Base-by-base conservation (phyloP, 2,329 filamentous ascomycete genomes). In the Aspergillus proliferans region DNA sequence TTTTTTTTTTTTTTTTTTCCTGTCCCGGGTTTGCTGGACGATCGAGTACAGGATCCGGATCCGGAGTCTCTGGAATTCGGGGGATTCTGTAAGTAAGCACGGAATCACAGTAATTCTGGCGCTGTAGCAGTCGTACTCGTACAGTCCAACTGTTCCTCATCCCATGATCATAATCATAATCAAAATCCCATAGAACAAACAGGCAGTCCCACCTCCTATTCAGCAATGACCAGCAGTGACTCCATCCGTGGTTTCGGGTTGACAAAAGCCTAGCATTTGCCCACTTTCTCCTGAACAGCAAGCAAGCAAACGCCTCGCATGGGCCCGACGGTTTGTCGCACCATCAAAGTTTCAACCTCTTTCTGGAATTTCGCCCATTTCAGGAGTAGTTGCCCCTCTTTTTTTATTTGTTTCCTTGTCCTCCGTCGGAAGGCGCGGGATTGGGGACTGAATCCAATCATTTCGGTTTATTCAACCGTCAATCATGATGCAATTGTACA, bases 361-460 rank as follows among this genome's bases (percentile, higher is more conserved):
- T 40, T 40, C 38, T 40, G 38, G 19, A 40, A 40, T 50, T 51
- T 46, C 26, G 26, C 22, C 43, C 15, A 14, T 42, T 38, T 40
- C 38, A 40, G 38, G 38, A 40, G 38, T 7, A 40, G 38, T 3
- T 40, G 22, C 21, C 22, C n/a, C 26, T 28, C 19, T 43, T 43
- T 42, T 19, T 19, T n/a, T 43, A 3, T 43, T 15, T 28, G 14
- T 22, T 43, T 43, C 41, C 38, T 12, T 21, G 38, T 12, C 18
- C 19, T 21, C 15, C 15, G 18, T 40, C 38, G 38, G 38, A 19
- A 19, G 38, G 18, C 38, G 38, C 38, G 38, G 38, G 38, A 21
- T 12, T 12, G 18, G 15, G 38, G 38, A 22, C 8, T 19, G 8
- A 40, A 40, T 21, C 38, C 18, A 21, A 21, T n/a, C 34, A 15